Evolutionary conservation across 202 grass and related monocot genomes (phyloP).

Genomic region (Hordeum pubiflorum): DNA sequence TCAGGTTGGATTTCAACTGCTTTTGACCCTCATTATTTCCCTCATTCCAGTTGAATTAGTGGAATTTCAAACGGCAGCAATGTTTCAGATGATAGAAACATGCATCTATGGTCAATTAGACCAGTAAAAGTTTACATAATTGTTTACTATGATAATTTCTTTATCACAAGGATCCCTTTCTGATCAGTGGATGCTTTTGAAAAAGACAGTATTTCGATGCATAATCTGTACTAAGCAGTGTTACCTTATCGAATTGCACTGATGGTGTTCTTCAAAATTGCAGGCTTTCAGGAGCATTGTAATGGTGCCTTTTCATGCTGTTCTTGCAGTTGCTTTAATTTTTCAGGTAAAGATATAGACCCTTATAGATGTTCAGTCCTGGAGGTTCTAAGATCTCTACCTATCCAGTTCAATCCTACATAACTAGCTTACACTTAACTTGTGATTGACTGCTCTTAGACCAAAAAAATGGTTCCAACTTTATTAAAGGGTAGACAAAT

Average conservation of each 20-base stretch:
- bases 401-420: not conserved
- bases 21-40: not conserved
- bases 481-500: not conserved
- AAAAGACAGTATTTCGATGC: not conserved
- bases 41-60: conserved; percentile 5
- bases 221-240: not conserved
- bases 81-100: conserved; percentile 1
- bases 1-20: conserved; percentile 45
- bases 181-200: not conserved
- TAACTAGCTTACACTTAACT: not conserved
- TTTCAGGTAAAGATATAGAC: conserved; percentile 55
- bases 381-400: not conserved
- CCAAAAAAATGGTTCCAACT: not conserved
- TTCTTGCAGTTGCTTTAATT: conserved; percentile 69
- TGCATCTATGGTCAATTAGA: not conserved
- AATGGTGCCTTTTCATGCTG: conserved; percentile 75
- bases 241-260: conserved; percentile 1
- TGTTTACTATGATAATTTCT: not conserved
- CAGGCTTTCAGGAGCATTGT: conserved; percentile 68
- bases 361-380: not conserved
- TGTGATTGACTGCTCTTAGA: not conserved
- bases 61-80: not conserved
- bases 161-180: not conserved
- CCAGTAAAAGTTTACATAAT: not conserved
- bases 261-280: conserved; percentile 30